Conservation (phyloP, 75 land plant species). For the Pinus taeda region DNA sequence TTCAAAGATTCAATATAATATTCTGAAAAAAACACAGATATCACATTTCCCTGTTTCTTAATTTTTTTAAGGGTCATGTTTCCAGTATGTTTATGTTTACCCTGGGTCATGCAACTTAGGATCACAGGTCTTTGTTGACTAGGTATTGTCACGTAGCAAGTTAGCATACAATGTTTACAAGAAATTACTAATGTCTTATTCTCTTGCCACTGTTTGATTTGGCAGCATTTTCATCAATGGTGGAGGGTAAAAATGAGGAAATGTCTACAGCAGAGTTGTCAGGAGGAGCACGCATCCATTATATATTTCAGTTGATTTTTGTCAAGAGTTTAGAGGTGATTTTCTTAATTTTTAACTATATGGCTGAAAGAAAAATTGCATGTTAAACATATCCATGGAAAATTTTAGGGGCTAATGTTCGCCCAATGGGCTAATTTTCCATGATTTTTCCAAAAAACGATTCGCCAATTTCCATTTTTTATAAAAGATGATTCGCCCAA, state of each 20-base stretch:
- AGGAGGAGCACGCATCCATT: slow-evolving; percentile 96
- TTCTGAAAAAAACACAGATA: no score
- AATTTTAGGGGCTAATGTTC: no score
- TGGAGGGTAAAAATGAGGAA: slow-evolving; percentile 95
- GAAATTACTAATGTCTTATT: background rate
- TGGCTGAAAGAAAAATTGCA: background rate
- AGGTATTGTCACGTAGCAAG: background rate
- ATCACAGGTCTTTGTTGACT: background rate
- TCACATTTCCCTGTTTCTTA: no score
- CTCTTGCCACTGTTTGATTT: background rate
- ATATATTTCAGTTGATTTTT: slow-evolving; percentile 89
- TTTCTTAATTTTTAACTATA: background rate
- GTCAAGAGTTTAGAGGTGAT: slow-evolving; percentile 93
- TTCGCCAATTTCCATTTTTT: no score
- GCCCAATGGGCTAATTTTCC: no score
- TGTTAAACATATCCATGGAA: background rate
- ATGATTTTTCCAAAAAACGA: no score
- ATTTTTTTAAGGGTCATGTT: no score
- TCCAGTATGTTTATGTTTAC: no score
- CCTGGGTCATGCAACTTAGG: no score
- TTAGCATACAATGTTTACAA: background rate
- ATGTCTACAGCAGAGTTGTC: slow-evolving; percentile 89
- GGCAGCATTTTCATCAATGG: slow-evolving; percentile 77
- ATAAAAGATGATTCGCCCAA: no score
- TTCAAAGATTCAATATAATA: no score